These are phyloP conservation scores for Pleurotus djamor DNA, from an alignment of 768 basidiomycete genomes.

Conservation along the genomic window DNA sequence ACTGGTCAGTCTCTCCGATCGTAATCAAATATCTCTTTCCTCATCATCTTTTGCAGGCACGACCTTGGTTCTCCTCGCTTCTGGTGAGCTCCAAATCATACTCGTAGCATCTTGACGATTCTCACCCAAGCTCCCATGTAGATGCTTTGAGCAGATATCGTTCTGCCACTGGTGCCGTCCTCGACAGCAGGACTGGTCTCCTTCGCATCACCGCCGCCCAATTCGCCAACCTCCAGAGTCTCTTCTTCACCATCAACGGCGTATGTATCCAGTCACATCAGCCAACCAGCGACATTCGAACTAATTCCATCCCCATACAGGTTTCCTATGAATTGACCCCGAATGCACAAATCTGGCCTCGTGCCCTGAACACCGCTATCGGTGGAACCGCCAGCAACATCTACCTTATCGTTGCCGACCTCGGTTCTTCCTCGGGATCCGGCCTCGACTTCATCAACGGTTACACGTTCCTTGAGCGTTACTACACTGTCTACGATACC, in stretches of 20 bases:
- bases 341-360: constrained; percentile 36
- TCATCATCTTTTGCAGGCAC: constrained; percentile 28
- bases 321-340: constrained; percentile 35
- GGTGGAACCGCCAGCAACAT: constrained; percentile 26
- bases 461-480: constrained; percentile 54
- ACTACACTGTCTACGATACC: constrained; percentile 67
- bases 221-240: constrained; percentile 47
- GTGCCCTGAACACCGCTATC: constrained; percentile 27
- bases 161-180: constrained; percentile 40
- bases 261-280: constrained; percentile 25
- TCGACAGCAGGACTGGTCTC: constrained; percentile 41
- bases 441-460: constrained; percentile 60
- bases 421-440: constrained; percentile 36
- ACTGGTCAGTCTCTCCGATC: constrained; percentile 40
- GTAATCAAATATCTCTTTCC: too few relatives aligned
- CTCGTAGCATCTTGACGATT: too few relatives aligned
- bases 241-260: constrained; percentile 54
- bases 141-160: constrained; percentile 42
- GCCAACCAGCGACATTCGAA: not conserved
- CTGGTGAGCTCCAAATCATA: too few relatives aligned
- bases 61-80: constrained; percentile 49
- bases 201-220: constrained; percentile 50
- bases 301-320: constrained; percentile 14
- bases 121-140: not conserved
- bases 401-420: constrained; percentile 32